phyloP scores from a whole-genome alignment of 306 rosid species.

The Arachis stenosperma region DNA sequence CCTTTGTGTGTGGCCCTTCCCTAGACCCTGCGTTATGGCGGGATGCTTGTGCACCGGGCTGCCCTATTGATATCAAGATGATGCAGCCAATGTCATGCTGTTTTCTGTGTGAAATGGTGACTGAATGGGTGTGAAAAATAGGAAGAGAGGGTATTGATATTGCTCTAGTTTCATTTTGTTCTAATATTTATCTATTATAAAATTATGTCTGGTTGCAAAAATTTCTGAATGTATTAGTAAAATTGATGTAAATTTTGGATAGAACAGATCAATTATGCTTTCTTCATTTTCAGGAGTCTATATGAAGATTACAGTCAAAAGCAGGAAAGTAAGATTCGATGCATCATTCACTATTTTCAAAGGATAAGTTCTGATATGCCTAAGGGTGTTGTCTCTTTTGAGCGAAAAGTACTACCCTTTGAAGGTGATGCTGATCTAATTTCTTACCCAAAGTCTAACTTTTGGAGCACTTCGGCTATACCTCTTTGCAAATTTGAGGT shows the following conservation, averaged over 20 bases:
- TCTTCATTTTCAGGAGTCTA: slow-evolving; percentile 65
- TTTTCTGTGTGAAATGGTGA: slow-evolving; percentile 17
- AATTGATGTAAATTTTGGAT: background rate
- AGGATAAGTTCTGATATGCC: slow-evolving; percentile 75
- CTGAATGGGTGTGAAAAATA: background rate
- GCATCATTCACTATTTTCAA: slow-evolving; percentile 82
- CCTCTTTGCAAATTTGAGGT: slow-evolving; percentile 88
- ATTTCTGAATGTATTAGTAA: slow-evolving; percentile 27
- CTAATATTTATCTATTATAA: background rate
- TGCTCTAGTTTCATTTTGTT: slow-evolving; percentile 1
- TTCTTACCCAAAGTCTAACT: slow-evolving; percentile 60
- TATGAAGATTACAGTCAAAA: slow-evolving; percentile 55
- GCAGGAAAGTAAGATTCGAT: slow-evolving; percentile 82
- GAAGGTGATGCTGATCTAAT: slow-evolving; percentile 44
- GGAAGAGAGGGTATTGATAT: slow-evolving; percentile 14
- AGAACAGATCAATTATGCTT: slow-evolving; percentile 9
- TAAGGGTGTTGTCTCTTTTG: slow-evolving; percentile 74
- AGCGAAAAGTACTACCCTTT: slow-evolving; percentile 82
- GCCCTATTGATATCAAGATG: slow-evolving; percentile 12
- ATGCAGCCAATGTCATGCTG: background rate
- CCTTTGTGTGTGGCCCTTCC: too few relatives aligned
- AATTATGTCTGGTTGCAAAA: background rate
- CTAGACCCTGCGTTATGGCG: too few relatives aligned
- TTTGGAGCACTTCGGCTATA: slow-evolving; percentile 72
- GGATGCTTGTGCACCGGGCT: too few relatives aligned